Evolutionary conservation across 1,284 basidiomycete genomes (phyloP).

Genomic region (Marasmius sp.): DNA sequence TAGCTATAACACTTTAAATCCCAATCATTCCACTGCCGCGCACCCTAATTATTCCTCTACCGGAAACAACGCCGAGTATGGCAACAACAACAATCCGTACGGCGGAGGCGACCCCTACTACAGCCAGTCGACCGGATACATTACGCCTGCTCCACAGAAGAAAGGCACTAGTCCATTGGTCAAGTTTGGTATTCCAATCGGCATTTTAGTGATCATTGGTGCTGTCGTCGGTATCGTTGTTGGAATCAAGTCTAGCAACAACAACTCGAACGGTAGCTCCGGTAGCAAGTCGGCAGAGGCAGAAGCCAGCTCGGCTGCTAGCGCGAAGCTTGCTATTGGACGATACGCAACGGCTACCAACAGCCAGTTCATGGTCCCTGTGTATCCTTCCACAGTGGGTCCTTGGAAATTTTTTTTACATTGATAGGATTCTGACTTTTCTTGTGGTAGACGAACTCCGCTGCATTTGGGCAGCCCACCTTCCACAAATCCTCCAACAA

Average conservation of each 20-base stretch:
- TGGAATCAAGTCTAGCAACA: constrained; percentile 55
- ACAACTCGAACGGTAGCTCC: constrained; percentile 17
- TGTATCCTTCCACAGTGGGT: constrained; percentile 87
- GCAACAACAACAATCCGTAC: constrained; percentile 32
- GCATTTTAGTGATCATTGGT: constrained; percentile 67
- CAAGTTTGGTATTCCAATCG: constrained; percentile 64
- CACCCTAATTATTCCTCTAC: constrained; percentile 3
- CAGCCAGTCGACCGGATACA: constrained; percentile 64
- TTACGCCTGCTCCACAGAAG: constrained; percentile 53
- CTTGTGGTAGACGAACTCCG: constrained; percentile 68
- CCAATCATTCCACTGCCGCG: constrained; percentile 2
- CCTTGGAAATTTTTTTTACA: background rate
- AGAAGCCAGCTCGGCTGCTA: constrained; percentile 47
- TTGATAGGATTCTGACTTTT: background rate
- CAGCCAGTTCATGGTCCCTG: constrained; percentile 72
- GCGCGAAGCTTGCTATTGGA: constrained; percentile 61
- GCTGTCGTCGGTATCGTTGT: constrained; percentile 81
- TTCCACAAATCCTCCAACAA: constrained; percentile 52
- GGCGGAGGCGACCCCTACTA: constrained; percentile 65
- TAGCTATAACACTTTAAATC: constrained; percentile 2
- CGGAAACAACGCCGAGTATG: background rate
- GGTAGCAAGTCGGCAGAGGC: constrained; percentile 15
- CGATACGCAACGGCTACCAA: constrained; percentile 76
- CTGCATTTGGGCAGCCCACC: constrained; percentile 76
- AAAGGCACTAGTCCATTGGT: constrained; percentile 54